Evolutionary conservation across 2,329 filamentous ascomycete genomes (phyloP).

Genomic region (Pseudocercospora ulei): DNA sequence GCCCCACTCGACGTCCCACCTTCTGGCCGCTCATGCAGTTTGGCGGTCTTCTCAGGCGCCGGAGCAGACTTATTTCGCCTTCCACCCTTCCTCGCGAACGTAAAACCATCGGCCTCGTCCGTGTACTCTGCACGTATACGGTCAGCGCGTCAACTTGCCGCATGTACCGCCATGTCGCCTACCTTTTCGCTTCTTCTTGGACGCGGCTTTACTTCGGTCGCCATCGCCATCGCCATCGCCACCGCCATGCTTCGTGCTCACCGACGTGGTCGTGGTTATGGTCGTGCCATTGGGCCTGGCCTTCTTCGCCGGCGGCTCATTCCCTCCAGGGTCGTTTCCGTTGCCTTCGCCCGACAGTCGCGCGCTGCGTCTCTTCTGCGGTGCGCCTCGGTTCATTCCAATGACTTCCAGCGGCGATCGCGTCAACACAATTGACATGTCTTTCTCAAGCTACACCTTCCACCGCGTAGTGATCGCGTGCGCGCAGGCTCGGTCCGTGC

Average conservation of each 20-base stretch:
- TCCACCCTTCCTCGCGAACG: slow-evolving; percentile 37
- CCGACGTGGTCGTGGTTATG: slow-evolving; percentile 30
- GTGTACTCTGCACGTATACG: slow-evolving; percentile 30
- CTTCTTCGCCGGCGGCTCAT: slow-evolving; percentile 40
- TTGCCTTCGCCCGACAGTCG: slow-evolving; percentile 38
- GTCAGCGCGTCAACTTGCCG: slow-evolving; percentile 8
- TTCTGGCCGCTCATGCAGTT: slow-evolving; percentile 21
- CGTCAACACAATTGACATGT: slow-evolving; percentile 35
- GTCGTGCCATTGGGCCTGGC: slow-evolving; percentile 33
- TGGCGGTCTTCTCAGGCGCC: slow-evolving; percentile 31
- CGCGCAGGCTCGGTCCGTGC: slow-evolving; percentile 12
- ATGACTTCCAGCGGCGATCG: slow-evolving; percentile 41
- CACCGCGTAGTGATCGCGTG: slow-evolving; percentile 12
- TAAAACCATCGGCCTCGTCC: slow-evolving; percentile 43
- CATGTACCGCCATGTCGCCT: slow-evolving; percentile 12
- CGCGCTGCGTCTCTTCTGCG: slow-evolving; percentile 42
- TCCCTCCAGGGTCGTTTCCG: slow-evolving; percentile 38
- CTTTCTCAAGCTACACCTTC: slow-evolving; percentile 10
- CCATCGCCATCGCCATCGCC: slow-evolving; percentile 27
- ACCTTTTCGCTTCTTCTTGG: slow-evolving; percentile 34
- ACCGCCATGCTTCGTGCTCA: slow-evolving; percentile 32
- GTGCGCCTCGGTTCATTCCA: slow-evolving; percentile 42
- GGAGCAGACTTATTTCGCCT: slow-evolving; percentile 25
- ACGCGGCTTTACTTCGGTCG: slow-evolving; percentile 26
- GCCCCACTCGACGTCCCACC: slow-evolving; percentile 22